These are phyloP conservation scores for Schwanniomyces pseudopolymorphus DNA, from an alignment of 805 yeast genomes.

Conservation along the genomic window DNA sequence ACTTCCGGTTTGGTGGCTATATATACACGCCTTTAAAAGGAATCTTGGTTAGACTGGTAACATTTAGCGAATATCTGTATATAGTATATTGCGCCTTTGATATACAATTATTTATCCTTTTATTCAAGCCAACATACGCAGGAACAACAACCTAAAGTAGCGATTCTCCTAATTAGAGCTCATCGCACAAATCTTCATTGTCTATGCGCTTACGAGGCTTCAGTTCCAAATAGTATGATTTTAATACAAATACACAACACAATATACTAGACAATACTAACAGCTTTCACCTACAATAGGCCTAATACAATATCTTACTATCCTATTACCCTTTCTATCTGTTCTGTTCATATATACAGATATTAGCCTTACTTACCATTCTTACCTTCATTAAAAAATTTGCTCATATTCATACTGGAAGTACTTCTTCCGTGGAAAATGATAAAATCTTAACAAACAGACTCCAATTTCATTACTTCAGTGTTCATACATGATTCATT, in stretches of 20 bases:
- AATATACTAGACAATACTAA: neutral
- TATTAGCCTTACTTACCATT: neutral
- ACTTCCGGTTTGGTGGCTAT: neutral
- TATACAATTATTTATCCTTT: neutral
- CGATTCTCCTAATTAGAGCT: neutral
- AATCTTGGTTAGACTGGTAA: neutral
- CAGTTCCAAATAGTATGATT: neutral
- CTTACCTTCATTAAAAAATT: neutral
- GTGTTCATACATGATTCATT: neutral
- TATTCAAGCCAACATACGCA: neutral
- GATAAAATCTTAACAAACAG: neutral
- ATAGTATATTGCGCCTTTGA: neutral
- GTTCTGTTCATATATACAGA: neutral
- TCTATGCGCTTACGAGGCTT: neutral
- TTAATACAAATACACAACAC: neutral
- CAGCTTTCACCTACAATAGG: neutral
- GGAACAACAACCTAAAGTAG: neutral
- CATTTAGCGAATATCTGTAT: neutral
- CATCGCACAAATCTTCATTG: neutral
- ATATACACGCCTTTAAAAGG: neutral
- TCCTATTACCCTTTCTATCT: neutral
- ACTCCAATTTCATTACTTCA: neutral
- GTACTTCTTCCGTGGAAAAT: neutral
- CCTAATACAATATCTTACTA: neutral
- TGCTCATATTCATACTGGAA: neutral